Base-by-base conservation (phyloP, 805 yeast genomes). In the Metschnikowia cerradonensis region DNA sequence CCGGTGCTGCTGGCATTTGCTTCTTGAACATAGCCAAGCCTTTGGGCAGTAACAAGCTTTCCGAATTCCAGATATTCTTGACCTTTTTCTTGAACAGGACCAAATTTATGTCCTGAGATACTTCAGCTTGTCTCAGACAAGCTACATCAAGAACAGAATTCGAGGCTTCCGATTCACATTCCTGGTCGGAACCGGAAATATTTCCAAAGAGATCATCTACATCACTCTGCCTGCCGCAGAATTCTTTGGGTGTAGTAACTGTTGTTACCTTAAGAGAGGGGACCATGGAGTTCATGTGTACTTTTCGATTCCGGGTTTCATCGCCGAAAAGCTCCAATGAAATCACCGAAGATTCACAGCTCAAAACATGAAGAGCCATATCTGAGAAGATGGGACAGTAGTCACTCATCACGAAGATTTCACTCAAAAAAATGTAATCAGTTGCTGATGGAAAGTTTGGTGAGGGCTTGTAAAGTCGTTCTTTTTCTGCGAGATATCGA, bases 1-100 rank as follows among this genome's bases (percentile, higher is more conserved):
- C 40, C 33, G 47, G 47, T 11, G 41, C 33, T 7, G 23, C 32
- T 7, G 40, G 40, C 22, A 36, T 44, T 35, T 34, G 40, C 17
- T 36, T 44, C 34, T 35, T 35, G 35, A 44, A 44, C 40, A 44
- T 22, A 19, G 26, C 20, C 39, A 44, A 44, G 7, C 34, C 34
- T 23, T 33, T 44, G 38, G 33, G 6, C 47, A 44, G 47, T 7
- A 44, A 44, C 33, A 44, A 26, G n/a, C 7, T 14, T 8, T 42
- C 45, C 3, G 45, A 42, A 8, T 22, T 23, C 45, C 45, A 42
- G 19, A 42, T 8, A 7, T 20, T 20, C 23, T 33, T 33, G n/a
- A 42, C 2, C 6, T 33, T 42, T 3, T 7, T n/a, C 11, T n/a
- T 8, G 5, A 33, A 2, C 38, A 14, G 13, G 8, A 32, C 20